Evolutionary conservation across 2,329 filamentous ascomycete genomes (phyloP), one percentile per base, ranked within the genome.

Genomic region (Ceratocystis colombiana): DNA sequence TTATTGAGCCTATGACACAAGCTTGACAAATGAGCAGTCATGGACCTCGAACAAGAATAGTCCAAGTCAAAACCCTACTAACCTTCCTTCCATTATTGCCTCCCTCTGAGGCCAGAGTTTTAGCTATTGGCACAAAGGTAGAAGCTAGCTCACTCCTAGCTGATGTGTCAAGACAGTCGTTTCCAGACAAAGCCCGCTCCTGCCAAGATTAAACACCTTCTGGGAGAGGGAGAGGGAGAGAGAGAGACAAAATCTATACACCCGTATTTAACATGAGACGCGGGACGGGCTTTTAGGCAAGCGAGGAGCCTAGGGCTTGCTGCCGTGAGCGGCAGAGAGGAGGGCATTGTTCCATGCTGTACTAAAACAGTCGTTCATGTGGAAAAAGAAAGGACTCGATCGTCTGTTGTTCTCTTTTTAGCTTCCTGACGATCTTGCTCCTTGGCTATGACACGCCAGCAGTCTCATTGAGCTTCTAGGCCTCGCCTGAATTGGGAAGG

Each of bases 201-300:
- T 41, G 12, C 37, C 37, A 41, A 41, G 37, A 41, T 41, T 15
- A 41, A 41, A 41, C 37, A 3, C 10, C 37, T 41, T 15, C 10
- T 41, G 37, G 4, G 37, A 15, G 37, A 3, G 33, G 8, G 10
- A 4, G 10, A 3, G 15, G 37, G 28, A 30, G 30, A 12, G 8
- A 12, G 8, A 10, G 30, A 59, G 8, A n/a, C 28, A 30, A 59
- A 10, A n/a, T 20, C n/a, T 10, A n/a, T 5, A 20, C n/a, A 57
- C 17, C 6, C 55, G 53, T 28, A 57, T 57, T 57, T 57, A 57
- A 57, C 53, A 4, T 57, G 53, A 25, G 28, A 57, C 53, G 53
- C 6, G 25, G 53, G n/a, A 17, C 53, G 53, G 28, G 53, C 53
- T 57, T 25, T 28, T 57, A n/a, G 22, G 15, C 28, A 17, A 57